phyloP scores from a whole-genome alignment of 2,329 filamentous ascomycete species.

The Coniochaeta sp. region DNA sequence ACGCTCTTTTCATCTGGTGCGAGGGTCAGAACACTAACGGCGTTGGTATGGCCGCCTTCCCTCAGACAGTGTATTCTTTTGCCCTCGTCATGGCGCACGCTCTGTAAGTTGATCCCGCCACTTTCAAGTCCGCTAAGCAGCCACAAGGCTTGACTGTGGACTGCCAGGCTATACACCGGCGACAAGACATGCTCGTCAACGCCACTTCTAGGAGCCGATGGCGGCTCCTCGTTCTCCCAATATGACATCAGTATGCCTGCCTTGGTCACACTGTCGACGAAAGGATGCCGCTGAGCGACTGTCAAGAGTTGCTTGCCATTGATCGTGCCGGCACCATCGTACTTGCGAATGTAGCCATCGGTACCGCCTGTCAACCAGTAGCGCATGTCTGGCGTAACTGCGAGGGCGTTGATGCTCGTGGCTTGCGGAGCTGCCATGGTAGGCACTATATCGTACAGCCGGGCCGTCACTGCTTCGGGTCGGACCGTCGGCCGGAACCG shows the following conservation, averaged over 20 bases:
- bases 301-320: slow-evolving; percentile 92
- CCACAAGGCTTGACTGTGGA: slow-evolving; percentile 87
- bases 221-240: slow-evolving; percentile 92
- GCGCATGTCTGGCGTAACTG: slow-evolving; percentile 85
- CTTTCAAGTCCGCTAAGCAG: slow-evolving; percentile 84
- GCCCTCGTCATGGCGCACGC: slow-evolving; percentile 88
- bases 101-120: slow-evolving; percentile 87
- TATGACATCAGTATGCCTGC: slow-evolving; percentile 91
- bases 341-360: slow-evolving; percentile 94
- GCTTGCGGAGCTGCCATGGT: slow-evolving; percentile 95
- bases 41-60: slow-evolving; percentile 66
- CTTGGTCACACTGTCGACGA: slow-evolving; percentile 95
- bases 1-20: slow-evolving; percentile 80
- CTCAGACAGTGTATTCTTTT: slow-evolving; percentile 77
- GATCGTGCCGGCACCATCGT: slow-evolving; percentile 89
- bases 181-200: slow-evolving; percentile 62
- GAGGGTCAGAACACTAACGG: slow-evolving; percentile 79
- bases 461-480: slow-evolving; percentile 69
- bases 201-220: slow-evolving; percentile 27
- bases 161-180: slow-evolving; percentile 88
- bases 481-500: slow-evolving; percentile 56
- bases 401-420: slow-evolving; percentile 89
- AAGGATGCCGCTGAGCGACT: slow-evolving; percentile 91
- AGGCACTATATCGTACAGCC: slow-evolving; percentile 87
- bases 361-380: slow-evolving; percentile 93